Percentiles rank a stretch among this genome's conserved stretches.
These are phyloP conservation scores for Petrea volubilis DNA, from an alignment of 257 asterid species.

Conservation along the genomic window DNA sequence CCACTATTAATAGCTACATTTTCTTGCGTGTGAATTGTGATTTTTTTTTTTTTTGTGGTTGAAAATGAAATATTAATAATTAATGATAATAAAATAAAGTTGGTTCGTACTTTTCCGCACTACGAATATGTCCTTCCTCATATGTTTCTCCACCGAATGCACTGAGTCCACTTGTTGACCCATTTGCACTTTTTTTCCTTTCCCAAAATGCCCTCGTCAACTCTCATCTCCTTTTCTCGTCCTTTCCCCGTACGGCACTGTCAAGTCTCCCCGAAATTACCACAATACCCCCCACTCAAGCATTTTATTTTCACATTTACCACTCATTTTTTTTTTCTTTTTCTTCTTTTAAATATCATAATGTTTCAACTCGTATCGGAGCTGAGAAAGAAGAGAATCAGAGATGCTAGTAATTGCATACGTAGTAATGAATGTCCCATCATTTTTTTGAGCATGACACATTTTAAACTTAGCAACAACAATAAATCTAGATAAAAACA, in stretches of 20 bases:
- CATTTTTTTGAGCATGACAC: too few relatives aligned
- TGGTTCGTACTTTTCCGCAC: conserved; percentile 73
- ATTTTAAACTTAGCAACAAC: too few relatives aligned
- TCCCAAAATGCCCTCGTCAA: conserved; percentile 49
- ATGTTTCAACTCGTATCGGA: too few relatives aligned
- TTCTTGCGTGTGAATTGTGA: not conserved
- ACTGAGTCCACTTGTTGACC: conserved; percentile 33
- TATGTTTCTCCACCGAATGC: conserved; percentile 79
- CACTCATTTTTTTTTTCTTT: not conserved
- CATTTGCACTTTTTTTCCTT: conserved; percentile 17
- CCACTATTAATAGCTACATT: not conserved
- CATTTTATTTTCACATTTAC: too few relatives aligned
- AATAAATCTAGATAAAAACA: too few relatives aligned
- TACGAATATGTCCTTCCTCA: conserved; percentile 76
- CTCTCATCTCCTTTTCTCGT: conserved; percentile 28
- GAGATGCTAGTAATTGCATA: too few relatives aligned
- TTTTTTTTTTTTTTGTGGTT: not conserved
- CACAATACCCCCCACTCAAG: conserved; percentile 24
- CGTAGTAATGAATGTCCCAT: too few relatives aligned
- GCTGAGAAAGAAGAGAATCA: too few relatives aligned
- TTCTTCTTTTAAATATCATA: not conserved
- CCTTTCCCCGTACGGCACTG: conserved; percentile 63
- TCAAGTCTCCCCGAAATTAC: not conserved
- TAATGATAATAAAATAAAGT: not conserved
- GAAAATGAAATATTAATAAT: not conserved